Percentiles rank a stretch among this genome's conserved stretches.
phyloP scores from a whole-genome alignment of 2,329 filamentous ascomycete species.

The Ophiostoma ulmi region DNA sequence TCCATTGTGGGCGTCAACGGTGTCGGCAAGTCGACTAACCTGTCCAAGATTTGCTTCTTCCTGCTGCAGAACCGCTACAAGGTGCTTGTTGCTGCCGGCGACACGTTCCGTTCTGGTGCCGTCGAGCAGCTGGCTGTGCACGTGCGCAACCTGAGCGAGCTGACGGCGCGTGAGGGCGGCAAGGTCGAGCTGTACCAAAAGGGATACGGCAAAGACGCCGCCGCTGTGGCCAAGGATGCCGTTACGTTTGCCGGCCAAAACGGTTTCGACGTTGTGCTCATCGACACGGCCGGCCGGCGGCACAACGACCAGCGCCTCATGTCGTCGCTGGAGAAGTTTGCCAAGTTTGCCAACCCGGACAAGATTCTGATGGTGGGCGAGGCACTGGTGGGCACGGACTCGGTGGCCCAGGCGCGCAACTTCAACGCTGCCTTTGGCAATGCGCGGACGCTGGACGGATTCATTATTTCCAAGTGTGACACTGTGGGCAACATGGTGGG shows the following conservation, averaged over 20 bases:
- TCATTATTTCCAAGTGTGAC: slow-evolving; percentile 98
- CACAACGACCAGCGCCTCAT: slow-evolving; percentile 96
- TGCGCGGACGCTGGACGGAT: slow-evolving; percentile 78
- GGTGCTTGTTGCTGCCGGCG: slow-evolving; percentile 87
- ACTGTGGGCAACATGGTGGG: slow-evolving; percentile 99
- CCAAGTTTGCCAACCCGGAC: slow-evolving; percentile 89
- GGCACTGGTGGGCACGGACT: slow-evolving; percentile 92
- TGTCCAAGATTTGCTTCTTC: slow-evolving; percentile 98
- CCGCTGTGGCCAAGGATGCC: slow-evolving; percentile 89
- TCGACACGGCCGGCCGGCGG: slow-evolving; percentile 89
- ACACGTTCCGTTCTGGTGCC: slow-evolving; percentile 94
- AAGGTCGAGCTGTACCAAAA: slow-evolving; percentile 90
- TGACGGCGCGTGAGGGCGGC: slow-evolving; percentile 74
- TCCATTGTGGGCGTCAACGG: slow-evolving; percentile 98
- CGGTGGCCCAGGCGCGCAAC: slow-evolving; percentile 89
- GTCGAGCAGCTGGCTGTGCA: slow-evolving; percentile 97
- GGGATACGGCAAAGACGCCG: slow-evolving; percentile 96
- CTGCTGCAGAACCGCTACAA: slow-evolving; percentile 94
- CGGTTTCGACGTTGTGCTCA: slow-evolving; percentile 86
- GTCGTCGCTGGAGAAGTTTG: slow-evolving; percentile 95
- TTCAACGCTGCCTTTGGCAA: slow-evolving; percentile 91
- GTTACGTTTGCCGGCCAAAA: slow-evolving; percentile 72
- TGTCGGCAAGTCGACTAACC: slow-evolving; percentile 94
- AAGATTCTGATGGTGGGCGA: slow-evolving; percentile 94
- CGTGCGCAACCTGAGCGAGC: slow-evolving; percentile 85